Percentiles rank a stretch among this genome's conserved stretches.
These are phyloP conservation scores for Rhododendron kiyosumense DNA, from an alignment of 148 eudicot species.

Conservation along the genomic window DNA sequence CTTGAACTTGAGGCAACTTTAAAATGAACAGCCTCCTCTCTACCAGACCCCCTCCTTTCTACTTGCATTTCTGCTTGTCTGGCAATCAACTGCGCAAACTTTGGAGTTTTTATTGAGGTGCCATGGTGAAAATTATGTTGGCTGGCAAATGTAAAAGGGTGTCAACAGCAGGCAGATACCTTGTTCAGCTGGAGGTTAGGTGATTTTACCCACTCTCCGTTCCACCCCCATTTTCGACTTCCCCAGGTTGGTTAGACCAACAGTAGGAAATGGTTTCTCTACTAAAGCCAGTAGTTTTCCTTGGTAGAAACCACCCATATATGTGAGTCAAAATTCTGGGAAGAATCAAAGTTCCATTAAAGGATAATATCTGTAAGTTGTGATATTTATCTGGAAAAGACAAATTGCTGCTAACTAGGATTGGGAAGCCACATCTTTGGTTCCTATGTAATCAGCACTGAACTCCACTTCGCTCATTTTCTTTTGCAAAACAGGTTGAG, in stretches of 20 bases:
- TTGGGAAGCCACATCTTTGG: neutral
- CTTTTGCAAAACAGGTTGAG: constrained; percentile 47
- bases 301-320: neutral
- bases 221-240: neutral
- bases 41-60: neutral
- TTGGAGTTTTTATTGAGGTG: neutral
- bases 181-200: neutral
- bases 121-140: neutral
- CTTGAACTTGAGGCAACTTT: neutral
- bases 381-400: neutral
- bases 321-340: neutral
- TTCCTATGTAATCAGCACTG: neutral
- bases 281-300: neutral
- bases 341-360: neutral
- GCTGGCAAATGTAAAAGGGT: neutral
- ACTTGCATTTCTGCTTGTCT: neutral
- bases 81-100: neutral
- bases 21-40: neutral
- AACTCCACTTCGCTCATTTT: neutral
- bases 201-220: too few species aligned
- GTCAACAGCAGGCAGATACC: neutral
- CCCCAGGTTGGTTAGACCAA: neutral
- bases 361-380: neutral
- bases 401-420: neutral
- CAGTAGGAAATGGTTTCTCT: neutral